These are phyloP conservation scores for Spencermartinsiella ligniputridi DNA, from an alignment of 1,139 yeast genomes.

Conservation along the genomic window DNA sequence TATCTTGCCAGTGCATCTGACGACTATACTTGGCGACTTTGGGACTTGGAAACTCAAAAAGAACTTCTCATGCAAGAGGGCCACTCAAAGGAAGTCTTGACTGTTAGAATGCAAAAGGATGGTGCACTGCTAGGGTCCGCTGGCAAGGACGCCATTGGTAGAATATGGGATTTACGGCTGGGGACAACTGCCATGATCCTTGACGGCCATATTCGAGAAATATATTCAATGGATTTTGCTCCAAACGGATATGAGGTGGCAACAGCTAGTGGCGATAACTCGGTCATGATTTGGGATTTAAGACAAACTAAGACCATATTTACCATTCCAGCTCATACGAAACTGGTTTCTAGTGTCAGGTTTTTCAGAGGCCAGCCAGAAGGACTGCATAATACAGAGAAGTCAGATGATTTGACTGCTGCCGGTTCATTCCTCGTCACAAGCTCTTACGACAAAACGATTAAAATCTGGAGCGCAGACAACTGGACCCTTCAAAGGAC, in stretches of 20 bases:
- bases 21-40: slow-evolving; percentile 85
- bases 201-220: slow-evolving; percentile 66
- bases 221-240: slow-evolving; percentile 71
- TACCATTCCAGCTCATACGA: slow-evolving; percentile 74
- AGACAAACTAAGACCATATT: slow-evolving; percentile 45
- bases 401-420: slow-evolving; percentile 20
- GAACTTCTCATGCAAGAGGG: slow-evolving; percentile 72
- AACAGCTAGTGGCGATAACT: slow-evolving; percentile 81
- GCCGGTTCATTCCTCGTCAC: slow-evolving; percentile 54
- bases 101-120: slow-evolving; percentile 65
- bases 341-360: slow-evolving; percentile 62
- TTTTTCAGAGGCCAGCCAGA: slow-evolving; percentile 40
- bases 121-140: slow-evolving; percentile 76
- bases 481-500: slow-evolving; percentile 61
- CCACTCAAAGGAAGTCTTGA: slow-evolving; percentile 69
- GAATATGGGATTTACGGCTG: slow-evolving; percentile 82
- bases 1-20: slow-evolving; percentile 68
- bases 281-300: slow-evolving; percentile 82
- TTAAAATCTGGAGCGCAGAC: slow-evolving; percentile 63
- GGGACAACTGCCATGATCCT: slow-evolving; percentile 63
- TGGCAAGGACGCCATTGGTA: slow-evolving; percentile 70
- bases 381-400: slow-evolving; percentile 15
- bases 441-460: slow-evolving; percentile 64
- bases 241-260: slow-evolving; percentile 72
- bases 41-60: slow-evolving; percentile 58